phyloP scores from a whole-genome alignment of 2,329 filamentous ascomycete genomes.

The Ophiocordyceps camponoti-saundersi region DNA sequence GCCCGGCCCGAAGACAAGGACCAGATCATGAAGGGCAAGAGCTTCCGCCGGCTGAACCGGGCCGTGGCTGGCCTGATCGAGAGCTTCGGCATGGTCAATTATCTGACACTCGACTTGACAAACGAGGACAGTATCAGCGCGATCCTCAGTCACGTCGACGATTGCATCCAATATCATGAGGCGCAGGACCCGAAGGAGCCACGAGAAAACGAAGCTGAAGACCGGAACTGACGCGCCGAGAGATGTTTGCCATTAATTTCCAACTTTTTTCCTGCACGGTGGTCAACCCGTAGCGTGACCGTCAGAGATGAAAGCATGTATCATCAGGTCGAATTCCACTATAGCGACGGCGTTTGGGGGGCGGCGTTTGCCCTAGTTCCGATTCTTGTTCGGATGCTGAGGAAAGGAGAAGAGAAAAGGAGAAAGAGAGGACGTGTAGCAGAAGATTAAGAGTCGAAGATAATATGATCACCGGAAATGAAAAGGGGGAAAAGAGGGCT shows the following conservation, averaged over 20 bases:
- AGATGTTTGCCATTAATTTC: too few species aligned
- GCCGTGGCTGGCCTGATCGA: conserved; percentile 87
- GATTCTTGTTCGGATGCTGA: neutral
- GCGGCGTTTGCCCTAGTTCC: neutral
- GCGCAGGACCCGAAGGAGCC: conserved; percentile 83
- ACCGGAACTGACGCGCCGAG: conserved; percentile 16
- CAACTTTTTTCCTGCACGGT: too few species aligned
- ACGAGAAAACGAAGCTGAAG: conserved; percentile 35
- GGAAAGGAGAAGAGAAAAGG: neutral
- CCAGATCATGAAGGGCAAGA: conserved; percentile 61
- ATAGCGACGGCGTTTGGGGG: conserved; percentile 25
- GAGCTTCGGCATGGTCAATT: conserved; percentile 96
- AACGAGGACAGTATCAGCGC: conserved; percentile 79
- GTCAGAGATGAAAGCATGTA: too few species aligned
- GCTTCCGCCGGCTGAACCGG: conserved; percentile 68
- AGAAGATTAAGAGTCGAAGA: neutral
- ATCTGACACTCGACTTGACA: conserved; percentile 74
- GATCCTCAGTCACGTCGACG: conserved; percentile 83
- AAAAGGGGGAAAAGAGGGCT: neutral
- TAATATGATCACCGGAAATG: neutral
- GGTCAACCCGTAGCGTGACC: too few species aligned
- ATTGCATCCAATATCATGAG: conserved; percentile 85
- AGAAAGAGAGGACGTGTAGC: too few species aligned
- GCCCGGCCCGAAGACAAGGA: conserved; percentile 47
- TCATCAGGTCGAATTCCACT: conserved; percentile 6